Base-by-base conservation (phyloP, 1,139 yeast genomes). In the Taiozyma sp. region DNA sequence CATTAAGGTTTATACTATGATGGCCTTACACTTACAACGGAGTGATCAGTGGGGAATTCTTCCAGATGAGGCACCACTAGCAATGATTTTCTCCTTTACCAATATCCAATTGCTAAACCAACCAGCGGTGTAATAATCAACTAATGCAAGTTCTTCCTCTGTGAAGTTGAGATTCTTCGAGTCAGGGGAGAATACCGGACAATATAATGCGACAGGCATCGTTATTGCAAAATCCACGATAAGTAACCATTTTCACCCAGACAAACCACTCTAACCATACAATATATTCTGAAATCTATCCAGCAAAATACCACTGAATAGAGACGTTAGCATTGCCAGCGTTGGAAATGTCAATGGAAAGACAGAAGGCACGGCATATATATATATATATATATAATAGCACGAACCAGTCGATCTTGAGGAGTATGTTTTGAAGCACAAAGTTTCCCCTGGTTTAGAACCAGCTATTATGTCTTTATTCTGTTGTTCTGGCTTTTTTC, bases 211-310 rank as follows among this genome's bases (percentile, higher is more conserved):
- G 53, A 81, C 75, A 47, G 76, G 77, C 46, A 83, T 58, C 1
- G 89, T 81, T 43, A 83, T 73, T 42, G 11, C 21, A 14, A 39
- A 39, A 82, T 80, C 86, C 53, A 81, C 72, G 47, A 81, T 76
- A 57, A 80, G 81, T 51, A 81, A 71, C 86, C 87, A 81, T 63
- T 81, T 75, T 87, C 87, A 82, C 4, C 84, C 77, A 28, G 67
- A 74, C 43, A 78, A 65, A 2, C 85, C 84, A 30, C 59, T 62
- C 5, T 57, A 60, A 11, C 79, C 80, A 51, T 73, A 68, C 60
- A 81, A 60, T 35, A 61, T 51, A n/a, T 53, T 47, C 50, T 60
- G 53, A 40, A 64, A 49, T 28, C 66, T 64, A 21, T 64, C 50
- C 55, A 70, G 73, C 48, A 73, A 63, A 51, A 64, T 69, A 39